Evolutionary conservation across 2,329 filamentous ascomycete species (phyloP), one percentile per base, ranked within the genome.

Genomic region (Blastomyces parvus): DNA sequence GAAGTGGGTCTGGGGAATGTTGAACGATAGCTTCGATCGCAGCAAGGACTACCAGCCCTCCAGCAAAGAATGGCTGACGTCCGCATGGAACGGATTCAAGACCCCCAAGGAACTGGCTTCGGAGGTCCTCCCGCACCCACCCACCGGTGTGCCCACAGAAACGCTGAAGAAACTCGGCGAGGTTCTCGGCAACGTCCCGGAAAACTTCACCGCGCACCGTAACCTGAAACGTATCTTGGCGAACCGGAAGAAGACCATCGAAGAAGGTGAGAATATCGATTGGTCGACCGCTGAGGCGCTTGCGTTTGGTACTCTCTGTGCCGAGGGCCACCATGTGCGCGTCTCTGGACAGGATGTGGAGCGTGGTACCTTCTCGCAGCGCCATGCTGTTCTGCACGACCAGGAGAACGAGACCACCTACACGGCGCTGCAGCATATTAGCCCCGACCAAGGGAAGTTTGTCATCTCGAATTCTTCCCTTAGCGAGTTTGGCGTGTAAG

Each of bases 31-130:
- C 80, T 99, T 97, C 78, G 84, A 91, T 72, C 91, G 93, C 79
- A 96, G 92, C 79, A 97, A 95, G 80, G 93, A 99, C 72, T 99
- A 99, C 79, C 89, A 93, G 77, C 91, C 94, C 56, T 95, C 90
- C 50, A 90, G 92, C 68, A 96, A 96, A 81, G 94, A 99, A 79
- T 99, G 94, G 94, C 87, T 96, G 70, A 97, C 94, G 9, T 97
- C 92, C 60, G 93, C 94, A 63, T 99, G 94, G 94, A 96, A 99
- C 80, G 93, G 93, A 66, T 97, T 99, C 86, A 97, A 97, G 82
- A 96, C 92, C 40, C 94, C 94, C 72, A 97, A 97, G 83, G 94
- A 99, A 69, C 83, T 99, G 67, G 92, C 93, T 40, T 94, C 88
- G 30, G 94, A 99, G 81, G 87, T 97, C 56, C 83, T 99, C 60